Base-by-base conservation (phyloP, 495 filamentous ascomycete species). In the Annulohypoxylon maeteangense region DNA sequence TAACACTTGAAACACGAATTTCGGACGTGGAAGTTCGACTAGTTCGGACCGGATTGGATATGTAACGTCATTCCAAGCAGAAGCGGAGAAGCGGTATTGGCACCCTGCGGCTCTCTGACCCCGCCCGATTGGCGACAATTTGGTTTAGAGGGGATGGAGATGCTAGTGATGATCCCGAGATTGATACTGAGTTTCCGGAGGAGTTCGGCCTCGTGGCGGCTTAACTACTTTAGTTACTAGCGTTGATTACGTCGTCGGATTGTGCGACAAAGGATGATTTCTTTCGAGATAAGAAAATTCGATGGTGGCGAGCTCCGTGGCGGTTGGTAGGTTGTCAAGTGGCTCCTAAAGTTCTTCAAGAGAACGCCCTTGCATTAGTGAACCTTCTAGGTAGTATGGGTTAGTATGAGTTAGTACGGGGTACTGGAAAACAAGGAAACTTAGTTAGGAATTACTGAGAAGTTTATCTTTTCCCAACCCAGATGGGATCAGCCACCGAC, bases 391-490 rank as follows among this genome's bases (percentile, higher is more conserved):
- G 45, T 22, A 51, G 12, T 20, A 51, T 25, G 47, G 47, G 7
- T 22, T 27, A 23, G n/a, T n/a, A n/a, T n/a, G n/a, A n/a, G n/a
- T n/a, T n/a, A n/a, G 10, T 20, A 25, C 27, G 45, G 32, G 12
- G 22, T 20, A 7, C 6, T 16, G 27, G 42, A 23, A 57, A 40
- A 44, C 27, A 25, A 42, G 58, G 25, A 29, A 23, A 22, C 20
- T 59, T 59, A 27, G 53, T 42, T 50, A 44, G 42, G 18, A 54
- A 32, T 18, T 18, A 54, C 20, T 29, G 18, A 27, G 32, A 14
- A 62, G 62, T 38, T 54, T 38, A 71, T 71, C 68, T 67, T 67
- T 67, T 58, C 31, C 68, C 68, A 62, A 56, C 50, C 18, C 57
- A 57, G 11, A 56, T 42, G 11, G 42, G 44, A 45, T 45, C 40